Evolutionary conservation across 1,139 yeast species (phyloP).

Genomic region (Hyphopichia wangnamkhiaoensis): DNA sequence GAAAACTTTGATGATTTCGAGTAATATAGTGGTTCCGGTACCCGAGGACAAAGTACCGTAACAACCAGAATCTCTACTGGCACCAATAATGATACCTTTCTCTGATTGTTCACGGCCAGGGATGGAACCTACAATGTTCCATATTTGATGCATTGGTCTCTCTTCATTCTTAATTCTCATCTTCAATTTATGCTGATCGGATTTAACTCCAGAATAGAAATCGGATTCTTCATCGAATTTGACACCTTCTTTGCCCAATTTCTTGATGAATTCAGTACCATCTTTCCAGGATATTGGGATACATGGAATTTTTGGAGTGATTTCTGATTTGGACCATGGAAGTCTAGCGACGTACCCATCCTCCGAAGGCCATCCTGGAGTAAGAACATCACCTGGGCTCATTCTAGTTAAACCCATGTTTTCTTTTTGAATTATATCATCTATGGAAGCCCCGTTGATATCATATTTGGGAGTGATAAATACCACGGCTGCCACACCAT

Average conservation of each 20-base stretch:
- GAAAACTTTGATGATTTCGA: slow-evolving; percentile 72
- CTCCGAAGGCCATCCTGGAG: slow-evolving; percentile 76
- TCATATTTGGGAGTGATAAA: slow-evolving; percentile 33
- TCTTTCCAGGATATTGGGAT: slow-evolving; percentile 77
- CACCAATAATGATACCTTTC: slow-evolving; percentile 77
- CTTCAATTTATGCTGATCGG: slow-evolving; percentile 33
- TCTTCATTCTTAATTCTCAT: slow-evolving; percentile 49
- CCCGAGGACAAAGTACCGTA: slow-evolving; percentile 73
- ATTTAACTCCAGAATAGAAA: slow-evolving; percentile 31
- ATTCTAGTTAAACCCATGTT: slow-evolving; percentile 67
- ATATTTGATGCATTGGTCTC: slow-evolving; percentile 64
- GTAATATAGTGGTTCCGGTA: slow-evolving; percentile 73
- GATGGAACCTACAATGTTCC: slow-evolving; percentile 80
- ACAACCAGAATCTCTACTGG: slow-evolving; percentile 78
- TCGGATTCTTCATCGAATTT: slow-evolving; percentile 26
- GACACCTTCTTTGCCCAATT: slow-evolving; percentile 50
- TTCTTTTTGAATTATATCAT: slow-evolving; percentile 57
- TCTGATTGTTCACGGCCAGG: slow-evolving; percentile 80
- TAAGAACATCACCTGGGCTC: slow-evolving; percentile 75
- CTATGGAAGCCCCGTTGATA: slow-evolving; percentile 38
- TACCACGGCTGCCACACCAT: slow-evolving; percentile 36
- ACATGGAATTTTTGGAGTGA: slow-evolving; percentile 71
- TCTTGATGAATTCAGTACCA: slow-evolving; percentile 51
- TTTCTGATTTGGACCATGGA: slow-evolving; percentile 49
- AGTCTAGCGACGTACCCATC: slow-evolving; percentile 37